These are phyloP conservation scores for Podaxis sp. DNA, from an alignment of 768 basidiomycete species.

Conservation along the genomic window DNA sequence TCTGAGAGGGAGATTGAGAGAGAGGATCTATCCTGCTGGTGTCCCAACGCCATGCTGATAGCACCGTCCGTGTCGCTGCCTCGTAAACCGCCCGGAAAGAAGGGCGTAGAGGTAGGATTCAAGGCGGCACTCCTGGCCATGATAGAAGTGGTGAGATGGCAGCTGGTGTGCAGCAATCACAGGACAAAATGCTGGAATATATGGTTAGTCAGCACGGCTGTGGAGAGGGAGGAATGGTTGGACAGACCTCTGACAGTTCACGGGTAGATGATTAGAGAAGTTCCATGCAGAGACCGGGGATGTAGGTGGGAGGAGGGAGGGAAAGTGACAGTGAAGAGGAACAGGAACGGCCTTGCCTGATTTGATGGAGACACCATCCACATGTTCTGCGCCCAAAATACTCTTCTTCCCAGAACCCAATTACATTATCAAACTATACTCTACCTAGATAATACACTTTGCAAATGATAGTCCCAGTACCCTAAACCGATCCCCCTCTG, in stretches of 20 bases:
- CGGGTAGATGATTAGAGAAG: constrained; percentile 29
- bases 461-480: constrained; percentile 31
- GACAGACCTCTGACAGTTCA: constrained; percentile 8
- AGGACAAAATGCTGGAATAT: constrained; percentile 27
- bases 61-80: constrained; percentile 53
- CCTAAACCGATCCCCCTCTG: constrained; percentile 23
- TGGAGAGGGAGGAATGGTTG: neutral
- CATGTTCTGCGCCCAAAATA: constrained; percentile 14
- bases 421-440: constrained; percentile 9
- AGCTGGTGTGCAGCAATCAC: constrained; percentile 38
- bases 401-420: constrained; percentile 14
- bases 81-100: constrained; percentile 73
- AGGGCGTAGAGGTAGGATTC: constrained; percentile 81
- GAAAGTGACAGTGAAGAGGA: constrained; percentile 1
- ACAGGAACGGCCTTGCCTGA: constrained; percentile 7
- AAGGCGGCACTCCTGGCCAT: constrained; percentile 78
- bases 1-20: constrained; percentile 57
- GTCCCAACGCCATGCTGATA: constrained; percentile 42
- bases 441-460: constrained; percentile 22
- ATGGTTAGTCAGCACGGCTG: constrained; percentile 10
- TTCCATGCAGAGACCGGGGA: constrained; percentile 38
- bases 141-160: constrained; percentile 32
- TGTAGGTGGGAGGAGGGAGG: constrained; percentile 10
- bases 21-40: constrained; percentile 47
- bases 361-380: constrained; percentile 11